Conservation (phyloP, 2,329 filamentous ascomycete genomes). For the Colletotrichum tropicicola region DNA sequence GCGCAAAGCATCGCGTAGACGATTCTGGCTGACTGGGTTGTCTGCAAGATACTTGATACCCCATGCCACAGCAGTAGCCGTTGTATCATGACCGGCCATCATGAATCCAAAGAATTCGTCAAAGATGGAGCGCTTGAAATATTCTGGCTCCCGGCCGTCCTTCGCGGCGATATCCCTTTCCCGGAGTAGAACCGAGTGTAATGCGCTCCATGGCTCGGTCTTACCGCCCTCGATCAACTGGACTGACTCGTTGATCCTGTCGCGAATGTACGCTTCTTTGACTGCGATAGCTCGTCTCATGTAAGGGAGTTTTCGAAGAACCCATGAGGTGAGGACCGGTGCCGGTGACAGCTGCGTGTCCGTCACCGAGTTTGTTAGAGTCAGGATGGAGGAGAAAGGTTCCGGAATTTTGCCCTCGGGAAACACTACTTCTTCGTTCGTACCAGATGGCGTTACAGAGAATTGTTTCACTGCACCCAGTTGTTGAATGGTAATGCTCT, state of each 20-base stretch:
- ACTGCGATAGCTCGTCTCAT: conserved; percentile 38
- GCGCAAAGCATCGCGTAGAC: conserved; percentile 34
- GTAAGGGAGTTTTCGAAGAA: conserved; percentile 37
- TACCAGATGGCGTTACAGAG: neutral
- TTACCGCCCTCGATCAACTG: conserved; percentile 33
- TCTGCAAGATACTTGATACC: conserved; percentile 36
- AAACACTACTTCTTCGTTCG: neutral
- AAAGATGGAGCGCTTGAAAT: neutral
- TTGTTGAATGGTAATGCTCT: conserved; percentile 35
- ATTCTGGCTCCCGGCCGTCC: neutral
- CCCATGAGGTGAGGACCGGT: conserved; percentile 38
- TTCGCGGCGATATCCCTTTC: conserved; percentile 40
- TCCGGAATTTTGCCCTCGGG: conserved; percentile 29
- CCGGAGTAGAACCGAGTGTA: conserved; percentile 42
- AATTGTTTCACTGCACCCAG: conserved; percentile 30
- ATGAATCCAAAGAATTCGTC: conserved; percentile 4
- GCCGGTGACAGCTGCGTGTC: conserved; percentile 39
- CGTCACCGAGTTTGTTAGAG: conserved; percentile 37
- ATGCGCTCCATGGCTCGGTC: conserved; percentile 36
- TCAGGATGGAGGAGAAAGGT: conserved; percentile 37
- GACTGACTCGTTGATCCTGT: conserved; percentile 35
- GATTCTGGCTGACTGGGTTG: conserved; percentile 30
- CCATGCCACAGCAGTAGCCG: conserved; percentile 1
- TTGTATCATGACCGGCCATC: conserved; percentile 14
- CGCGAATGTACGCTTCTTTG: conserved; percentile 40